phyloP scores from a whole-genome alignment of 164 flowering plant genomes.

The Vitis vinifera region DNA sequence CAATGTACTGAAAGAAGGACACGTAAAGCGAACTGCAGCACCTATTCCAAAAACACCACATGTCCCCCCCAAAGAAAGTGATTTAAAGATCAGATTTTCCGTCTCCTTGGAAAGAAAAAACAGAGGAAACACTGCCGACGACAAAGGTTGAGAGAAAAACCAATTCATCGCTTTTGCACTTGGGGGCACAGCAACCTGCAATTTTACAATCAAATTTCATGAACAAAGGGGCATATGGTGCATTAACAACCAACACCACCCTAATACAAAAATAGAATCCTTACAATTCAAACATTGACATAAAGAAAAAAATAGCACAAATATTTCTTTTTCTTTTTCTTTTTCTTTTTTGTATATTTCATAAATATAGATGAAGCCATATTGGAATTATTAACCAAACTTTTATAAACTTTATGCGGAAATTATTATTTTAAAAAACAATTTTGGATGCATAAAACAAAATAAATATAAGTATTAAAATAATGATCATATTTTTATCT shows the following conservation, averaged over 20 bases:
- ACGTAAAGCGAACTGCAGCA: constrained; percentile 55
- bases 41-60: constrained; percentile 81
- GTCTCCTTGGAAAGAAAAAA: constrained; percentile 65
- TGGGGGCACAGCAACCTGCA: constrained; percentile 84
- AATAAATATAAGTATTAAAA: too few species aligned
- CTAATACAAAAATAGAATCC: neutral
- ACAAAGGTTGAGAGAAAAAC: constrained; percentile 66
- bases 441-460: too few species aligned
- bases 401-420: too few species aligned
- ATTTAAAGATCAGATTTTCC: constrained; percentile 28
- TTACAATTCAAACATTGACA: too few species aligned
- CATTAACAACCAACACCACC: neutral
- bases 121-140: constrained; percentile 60
- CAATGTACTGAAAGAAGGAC: constrained; percentile 27
- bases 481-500: too few species aligned
- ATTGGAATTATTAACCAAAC: too few species aligned
- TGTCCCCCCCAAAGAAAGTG: constrained; percentile 27
- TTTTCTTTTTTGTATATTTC: too few species aligned
- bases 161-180: constrained; percentile 72
- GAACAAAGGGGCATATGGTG: neutral
- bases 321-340: too few species aligned
- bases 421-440: too few species aligned
- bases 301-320: too few species aligned
- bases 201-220: constrained; percentile 2
- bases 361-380: too few species aligned